Base-by-base conservation (phyloP, 768 basidiomycete species). In the Udeniomyces megalosporus region DNA sequence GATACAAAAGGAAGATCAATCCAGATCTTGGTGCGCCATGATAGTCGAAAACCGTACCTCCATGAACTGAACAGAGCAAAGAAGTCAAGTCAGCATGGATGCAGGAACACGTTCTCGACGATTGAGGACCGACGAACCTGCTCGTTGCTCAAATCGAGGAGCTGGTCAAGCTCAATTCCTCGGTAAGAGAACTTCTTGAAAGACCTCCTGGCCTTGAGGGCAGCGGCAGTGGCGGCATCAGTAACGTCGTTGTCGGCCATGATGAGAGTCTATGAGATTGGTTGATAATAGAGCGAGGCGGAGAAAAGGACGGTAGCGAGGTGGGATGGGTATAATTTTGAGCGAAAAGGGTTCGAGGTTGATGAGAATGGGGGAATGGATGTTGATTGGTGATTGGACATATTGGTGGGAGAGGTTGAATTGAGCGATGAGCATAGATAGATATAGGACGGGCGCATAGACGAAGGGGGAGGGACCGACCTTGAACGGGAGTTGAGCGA, bases 121-220 rank as follows among this genome's bases (percentile, higher is more conserved):
- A n/a, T n/a, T 8, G 38, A 42, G 38, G 38, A 42, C 17, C 8
- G 15, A 53, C 56, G 26, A 14, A 64, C 62, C 57, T 71, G 66
- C 74, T 97, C 92, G 69, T 92, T 96, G 79, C 77, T 82, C 79
- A 99, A 75, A 76, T 99, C 95, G 70, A 99, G 79, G 75, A 97
- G 88, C 78, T 95, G 90, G 75, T 96, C 91, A 70, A 99, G 87
- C 80, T 93, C 92, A 71, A 99, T 78, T 70, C 95, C 95, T 72
- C 95, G 87, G 83, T 91, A 99, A 38, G 88, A 88, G 80, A 93
- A 97, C 71, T 93, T 96, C 73, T 89, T 87, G 86, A 97, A 97
- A 63, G 90, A 92, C 73, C 95, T 80, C 83, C 84, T 91, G 81
- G 91, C 92, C 85, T 95, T 95, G 79, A 93, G 81, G 75, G 92